Evolutionary conservation across 2,329 filamentous ascomycete species (phyloP), one percentile per base, ranked within the genome.

Genomic region (Clonostachys chloroleuca): DNA sequence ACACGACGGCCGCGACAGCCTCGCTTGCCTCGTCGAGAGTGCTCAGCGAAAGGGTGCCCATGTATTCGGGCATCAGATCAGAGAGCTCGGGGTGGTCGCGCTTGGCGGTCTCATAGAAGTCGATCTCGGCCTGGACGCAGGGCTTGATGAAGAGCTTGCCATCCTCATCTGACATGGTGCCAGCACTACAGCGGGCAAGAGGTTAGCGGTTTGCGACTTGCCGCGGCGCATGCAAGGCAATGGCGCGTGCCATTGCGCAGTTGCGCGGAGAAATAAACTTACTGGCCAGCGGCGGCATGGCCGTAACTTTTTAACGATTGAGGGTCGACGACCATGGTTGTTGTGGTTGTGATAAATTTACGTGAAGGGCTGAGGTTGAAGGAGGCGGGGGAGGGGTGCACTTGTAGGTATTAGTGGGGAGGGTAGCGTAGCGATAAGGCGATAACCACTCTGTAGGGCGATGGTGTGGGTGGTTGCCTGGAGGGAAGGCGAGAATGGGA

Each of bases 111-210:
- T 96, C 82, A 74, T 99, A 99, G 67, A 99, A 99, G 41, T 83
- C 78, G 57, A 97, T 83, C 70, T 99, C 94, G 53, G 84, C 77
- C 52, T 83, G 71, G 1, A 89, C 95, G 66, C 92, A 97, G 16
- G 94, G 94, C 69, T 99, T 99, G 62, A 96, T 89, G 63, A 99
- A 88, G 34, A 97, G 75, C 53, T 87, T 82, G 62, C 94, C 94
- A 46, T 89, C 83, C 47, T 80, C 75, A 60, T 95, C 90, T 62
- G 86, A 91, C 58, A 95, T 81, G 42, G 95, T 92, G 54, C 94
- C 94, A 56, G 95, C 92, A 70, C 92, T 96, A 61, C 44, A 39
- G 42, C 13, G 51, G 41, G 14, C 47, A 30, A 47, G 43, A 45
- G 34, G 17, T 40, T 39, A 39, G 36, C 36, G 41, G 37, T 30